Base-by-base conservation (phyloP, 371 early-diverging fungal genomes). In the Phascolomyces articulosus region DNA sequence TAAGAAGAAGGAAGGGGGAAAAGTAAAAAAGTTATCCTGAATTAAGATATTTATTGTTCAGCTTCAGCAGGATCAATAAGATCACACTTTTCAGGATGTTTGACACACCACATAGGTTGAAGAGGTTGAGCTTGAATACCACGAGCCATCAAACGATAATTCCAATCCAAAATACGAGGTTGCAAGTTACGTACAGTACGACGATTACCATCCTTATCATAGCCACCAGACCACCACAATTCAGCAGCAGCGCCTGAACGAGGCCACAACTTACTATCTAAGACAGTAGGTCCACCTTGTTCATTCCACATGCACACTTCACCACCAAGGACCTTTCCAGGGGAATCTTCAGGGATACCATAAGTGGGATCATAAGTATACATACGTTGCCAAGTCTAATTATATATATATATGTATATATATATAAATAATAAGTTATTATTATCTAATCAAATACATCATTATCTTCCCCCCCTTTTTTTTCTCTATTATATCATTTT, bases 351-450 rank as follows among this genome's bases (percentile, higher is more conserved):
- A 6, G 81, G 81, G 61, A 92, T 68, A 20, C 82, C 85, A 31
- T 82, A 72, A 10, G 81, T 79, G 58, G 86, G 82, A 56, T 92
- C 92, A 67, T 84, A 93, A 47, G 78, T 73, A 68, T 93, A 93
- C 15, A 93, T 87, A 51, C 87, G 86, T 79, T 91, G 91, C 93
- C 93, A 93, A 27, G 85, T 80, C 85, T 91, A 90, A 23, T 51
- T 7, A 51, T 23, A 49, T 3, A 49, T 24, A 78, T 73, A 85
- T n/a, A n/a, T n/a, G n/a, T n/a, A n/a, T n/a, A n/a, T n/a, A n/a
- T n/a, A n/a, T n/a, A n/a, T n/a, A n/a, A n/a, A n/a, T n/a, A n/a
- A n/a, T n/a, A n/a, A n/a, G n/a, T n/a, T n/a, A n/a, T n/a, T n/a
- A n/a, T n/a, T n/a, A n/a, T n/a, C n/a, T n/a, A n/a, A n/a, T n/a